phyloP scores from a whole-genome alignment of 2,329 filamentous ascomycete genomes.

The Microcyclosporella mali region DNA sequence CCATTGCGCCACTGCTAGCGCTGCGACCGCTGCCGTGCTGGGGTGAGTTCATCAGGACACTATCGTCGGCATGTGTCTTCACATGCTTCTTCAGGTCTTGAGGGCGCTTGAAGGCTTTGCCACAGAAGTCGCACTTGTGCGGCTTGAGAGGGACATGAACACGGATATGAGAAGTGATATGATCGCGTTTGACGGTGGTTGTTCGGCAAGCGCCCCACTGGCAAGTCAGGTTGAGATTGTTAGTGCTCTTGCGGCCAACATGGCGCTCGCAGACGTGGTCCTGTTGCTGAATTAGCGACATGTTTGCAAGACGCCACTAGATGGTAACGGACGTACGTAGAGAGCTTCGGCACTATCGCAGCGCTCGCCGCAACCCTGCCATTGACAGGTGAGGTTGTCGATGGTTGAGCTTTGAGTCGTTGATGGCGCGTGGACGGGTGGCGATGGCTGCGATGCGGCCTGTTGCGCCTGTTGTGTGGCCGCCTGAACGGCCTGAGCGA shows the following conservation, averaged over 20 bases:
- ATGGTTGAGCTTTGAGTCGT: slow-evolving; percentile 27
- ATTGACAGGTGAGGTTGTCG: slow-evolving; percentile 53
- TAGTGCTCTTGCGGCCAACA: slow-evolving; percentile 97
- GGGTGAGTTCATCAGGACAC: slow-evolving; percentile 62
- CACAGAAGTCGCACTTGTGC: slow-evolving; percentile 98
- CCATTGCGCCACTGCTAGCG: slow-evolving; percentile 24
- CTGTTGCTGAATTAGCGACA: slow-evolving; percentile 42
- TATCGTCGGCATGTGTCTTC: slow-evolving; percentile 97
- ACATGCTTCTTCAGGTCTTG: slow-evolving; percentile 99
- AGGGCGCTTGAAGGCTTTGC: slow-evolving; percentile 97
- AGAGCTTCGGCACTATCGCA: slow-evolving; percentile 53
- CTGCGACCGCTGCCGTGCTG: slow-evolving; percentile 41
- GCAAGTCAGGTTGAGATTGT: slow-evolving; percentile 95
- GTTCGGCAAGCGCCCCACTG: slow-evolving; percentile 95
- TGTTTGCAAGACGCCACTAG: slow-evolving; percentile 4
- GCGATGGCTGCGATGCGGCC: slow-evolving; percentile 21
- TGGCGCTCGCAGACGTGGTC: slow-evolving; percentile 98
- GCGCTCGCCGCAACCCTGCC: slow-evolving; percentile 57
- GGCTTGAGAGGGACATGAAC: slow-evolving; percentile 98
- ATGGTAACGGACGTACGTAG: slow-evolving; percentile 54
- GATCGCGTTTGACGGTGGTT: slow-evolving; percentile 95
- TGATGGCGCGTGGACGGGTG: slow-evolving; percentile 27
- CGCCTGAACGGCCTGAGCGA: slow-evolving; percentile 29
- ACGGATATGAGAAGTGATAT: slow-evolving; percentile 98
- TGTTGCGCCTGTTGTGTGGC: slow-evolving; percentile 25